Base-by-base conservation (phyloP, 306 rosid species). In the Lathyrus sativus region DNA sequence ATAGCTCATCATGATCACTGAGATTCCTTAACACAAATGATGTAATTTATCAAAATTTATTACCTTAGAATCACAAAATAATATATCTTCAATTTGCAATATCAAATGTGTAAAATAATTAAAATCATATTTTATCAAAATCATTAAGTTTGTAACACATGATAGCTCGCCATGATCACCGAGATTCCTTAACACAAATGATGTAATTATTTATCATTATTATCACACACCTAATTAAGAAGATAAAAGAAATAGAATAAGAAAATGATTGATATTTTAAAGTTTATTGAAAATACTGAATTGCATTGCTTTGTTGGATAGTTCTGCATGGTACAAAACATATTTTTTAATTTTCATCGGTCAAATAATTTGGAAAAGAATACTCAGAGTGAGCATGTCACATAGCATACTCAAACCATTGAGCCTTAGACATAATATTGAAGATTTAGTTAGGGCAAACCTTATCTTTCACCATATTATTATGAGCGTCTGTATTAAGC, bases 401-500 rank as follows among this genome's bases (percentile, higher is more conserved):
- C 45, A 42, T 33, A 41, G 69, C 62, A 38, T 41, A 10, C 57
- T 51, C 65, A 28, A 46, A 62, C 67, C 6, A 17, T 17, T 46
- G 48, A 48, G 62, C 13, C 65, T 15, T 76, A 44, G 45, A 67
- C 55, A 77, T 66, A 35, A 78, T 28, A 78, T 45, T 70, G 76
- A 58, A 76, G 56, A 77, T 53, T 63, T 68, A 41, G 76, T 67
- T 57, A 67, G 62, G 67, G 54, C 86, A 73, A 79, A 95, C 99
- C 97, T 90, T 95, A 51, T 95, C 95, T 81, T 90, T 95, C 85
- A 95, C 99, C 96, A 82, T 95, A 79, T 29, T 88, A 79, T 95
- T 95, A 78, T 95, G 99, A 73, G 99, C 97, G 76, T 95, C 99
- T 19, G 99, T 95, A 77, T 95, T 95, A 68, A 95, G 99, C 96